Base-by-base conservation (phyloP, 1,284 basidiomycete genomes). In the Cryptococcus floricola region DNA sequence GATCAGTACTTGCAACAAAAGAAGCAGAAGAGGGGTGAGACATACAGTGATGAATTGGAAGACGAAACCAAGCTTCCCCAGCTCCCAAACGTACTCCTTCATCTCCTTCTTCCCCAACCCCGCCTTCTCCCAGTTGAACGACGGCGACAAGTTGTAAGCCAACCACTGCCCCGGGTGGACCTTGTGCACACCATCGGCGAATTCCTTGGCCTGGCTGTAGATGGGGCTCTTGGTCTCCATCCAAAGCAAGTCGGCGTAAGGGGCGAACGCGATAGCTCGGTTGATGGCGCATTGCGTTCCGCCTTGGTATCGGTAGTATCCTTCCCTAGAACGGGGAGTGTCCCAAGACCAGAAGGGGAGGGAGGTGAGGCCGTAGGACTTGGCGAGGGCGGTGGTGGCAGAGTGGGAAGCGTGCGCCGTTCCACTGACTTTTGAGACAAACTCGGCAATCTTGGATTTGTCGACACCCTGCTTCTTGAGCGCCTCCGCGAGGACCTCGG, bases 161-260 rank as follows among this genome's bases (percentile, higher is more conserved):
- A 97, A 81, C 93, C 92, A 96, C 67, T 95, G 89, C 39, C 87
- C 84, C 2, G 91, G 91, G 69, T 83, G 82, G 49, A 80, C 86
- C 28, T 84, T 84, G 66, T 89, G 90, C 39, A 97, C 91, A 52
- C 92, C 91, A 18, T 83, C 81, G 9, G 93, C 87, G 70, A 98
- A 98, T 80, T 97, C 91, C 71, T 84, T 85, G 37, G 95, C 96
- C 79, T 98, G 95, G 1, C 86, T 79, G 49, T 95, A 80, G 77
- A 97, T 95, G n/a, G 95, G 95, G 70, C 85, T 88, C 82, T 94
- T 94, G 60, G 96, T 98, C 83, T 98, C 95, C 92, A 96, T 95
- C 92, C 92, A 93, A 62, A 94, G 73, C 53, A 93, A 79, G 76
- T 97, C 94, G 41, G 91, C 87, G 77, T 95, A 91, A 1, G 91